Evolutionary conservation across 129 eudicot species (phyloP).

Genomic region (Logfia minima): DNA sequence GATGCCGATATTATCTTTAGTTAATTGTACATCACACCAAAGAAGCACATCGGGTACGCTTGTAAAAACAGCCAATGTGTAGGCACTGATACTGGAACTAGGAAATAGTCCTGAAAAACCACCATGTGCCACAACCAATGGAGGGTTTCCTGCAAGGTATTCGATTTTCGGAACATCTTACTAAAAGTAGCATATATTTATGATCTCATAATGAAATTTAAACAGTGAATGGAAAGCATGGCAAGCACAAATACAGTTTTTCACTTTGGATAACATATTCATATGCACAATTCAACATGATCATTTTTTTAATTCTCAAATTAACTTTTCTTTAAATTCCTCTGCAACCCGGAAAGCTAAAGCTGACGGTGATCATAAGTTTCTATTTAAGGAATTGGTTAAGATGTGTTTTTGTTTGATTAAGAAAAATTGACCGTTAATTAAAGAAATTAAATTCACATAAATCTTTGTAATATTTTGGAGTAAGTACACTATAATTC

Average conservation of each 20-base stretch:
- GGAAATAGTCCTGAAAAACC: slow-evolving; percentile 70
- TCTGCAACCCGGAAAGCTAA: not conserved
- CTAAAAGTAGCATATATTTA: not conserved
- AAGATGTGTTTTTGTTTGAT: too few species aligned
- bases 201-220: not conserved
- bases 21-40: slow-evolving; percentile 64
- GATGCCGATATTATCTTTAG: slow-evolving; percentile 50
- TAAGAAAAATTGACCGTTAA: too few species aligned
- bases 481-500: not conserved
- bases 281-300: not conserved
- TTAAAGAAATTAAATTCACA: not conserved
- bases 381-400: too few species aligned
- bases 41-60: slow-evolving; percentile 33
- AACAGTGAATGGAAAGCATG: too few species aligned
- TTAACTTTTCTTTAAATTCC: too few species aligned
- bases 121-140: slow-evolving; percentile 52
- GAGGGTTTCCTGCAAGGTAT: slow-evolving; percentile 38
- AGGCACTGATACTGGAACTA: slow-evolving; percentile 40
- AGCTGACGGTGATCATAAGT: not conserved
- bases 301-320: not conserved
- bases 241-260: too few species aligned
- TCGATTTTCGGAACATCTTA: not conserved
- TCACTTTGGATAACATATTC: too few species aligned
- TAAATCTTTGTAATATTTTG: not conserved
- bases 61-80: slow-evolving; percentile 24